A percentile compares a stretch with the other conserved stretches of the same genome.
phyloP scores from a whole-genome alignment of 2,329 filamentous ascomycete species.

The Lithohypha guttulata region DNA sequence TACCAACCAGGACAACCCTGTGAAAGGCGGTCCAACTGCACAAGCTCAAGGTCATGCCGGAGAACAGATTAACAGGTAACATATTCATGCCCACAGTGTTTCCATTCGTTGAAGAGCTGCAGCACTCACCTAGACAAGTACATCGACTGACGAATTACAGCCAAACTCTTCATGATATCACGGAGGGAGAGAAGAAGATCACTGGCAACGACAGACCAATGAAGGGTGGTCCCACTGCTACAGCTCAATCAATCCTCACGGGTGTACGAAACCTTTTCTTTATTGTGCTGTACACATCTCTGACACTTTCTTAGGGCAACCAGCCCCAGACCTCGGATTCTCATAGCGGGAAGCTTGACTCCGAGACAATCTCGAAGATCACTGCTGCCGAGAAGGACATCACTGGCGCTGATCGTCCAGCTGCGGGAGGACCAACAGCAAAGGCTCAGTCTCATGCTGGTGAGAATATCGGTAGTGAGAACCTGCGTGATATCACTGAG shows the following conservation, averaged over 20 bases:
- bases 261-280: too few species aligned
- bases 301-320: neutral
- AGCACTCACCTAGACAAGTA: too few species aligned
- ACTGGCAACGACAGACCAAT: slow-evolving; percentile 24
- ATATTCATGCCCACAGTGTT: too few species aligned
- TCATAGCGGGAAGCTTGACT: slow-evolving; percentile 6
- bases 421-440: slow-evolving; percentile 32
- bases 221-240: slow-evolving; percentile 3
- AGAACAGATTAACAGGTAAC: slow-evolving; percentile 26
- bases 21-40: slow-evolving; percentile 32
- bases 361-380: slow-evolving; percentile 30
- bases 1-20: slow-evolving; percentile 27
- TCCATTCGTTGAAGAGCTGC: too few species aligned
- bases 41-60: slow-evolving; percentile 31
- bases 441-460: slow-evolving; percentile 31
- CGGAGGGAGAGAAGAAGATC: slow-evolving; percentile 25
- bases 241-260: neutral
- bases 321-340: neutral
- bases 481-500: slow-evolving; percentile 32
- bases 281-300: too few species aligned
- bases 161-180: slow-evolving; percentile 23
- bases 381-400: slow-evolving; percentile 30
- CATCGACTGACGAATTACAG: too few species aligned
- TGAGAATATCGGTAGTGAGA: slow-evolving; percentile 26
- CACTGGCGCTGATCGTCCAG: slow-evolving; percentile 28